Evolutionary conservation across 345 rosid genomes (phyloP), one percentile per base, ranked within the genome.

Genomic region (Moricandia moricandioides): DNA sequence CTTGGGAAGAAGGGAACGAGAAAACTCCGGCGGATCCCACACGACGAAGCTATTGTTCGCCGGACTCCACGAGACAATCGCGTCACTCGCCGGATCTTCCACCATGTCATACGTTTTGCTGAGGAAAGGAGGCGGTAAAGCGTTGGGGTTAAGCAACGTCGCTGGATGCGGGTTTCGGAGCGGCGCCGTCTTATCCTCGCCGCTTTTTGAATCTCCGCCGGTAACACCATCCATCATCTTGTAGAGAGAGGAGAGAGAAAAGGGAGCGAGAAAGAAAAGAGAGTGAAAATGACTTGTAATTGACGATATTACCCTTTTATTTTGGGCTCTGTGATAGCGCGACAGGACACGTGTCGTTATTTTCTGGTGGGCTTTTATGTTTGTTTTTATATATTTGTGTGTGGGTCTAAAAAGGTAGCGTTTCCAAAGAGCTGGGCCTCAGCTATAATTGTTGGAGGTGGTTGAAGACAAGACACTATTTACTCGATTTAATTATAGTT

Each of bases 101-200:
- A 92, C 97, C 95, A 92, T 86, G 82, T 92, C 95, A 64, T 92
- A 92, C 8, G 98, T 93, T 81, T 90, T 93, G 86, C 96, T 89
- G 10, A 93, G 80, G 75, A 93, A 93, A 29, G 98, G 93, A 31
- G 97, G 90, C 43, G 96, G 97, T 27, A 66, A n/a, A 6, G 85
- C 76, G 68, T 74, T 90, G 3, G 78, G 82, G 55, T 52, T 77
- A 24, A 86, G 83, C 26, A 81, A n/a, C 60, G 90, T 78, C 67
- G 77, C 76, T 3, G 93, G 87, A 61, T 74, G 81, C 4, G 84
- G 78, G 31, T 66, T 81, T 34, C 66, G 66, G 57, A 7, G 61
- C 76, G 47, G 65, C 76, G 56, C 69, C 67, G 86, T 73, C 29
- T 71, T 45, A 72, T 71, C 75, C 26, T 73, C 82, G 67, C 79